Conservation (phyloP, 805 yeast genomes). For the Sugiyamaella chiloensis region DNA sequence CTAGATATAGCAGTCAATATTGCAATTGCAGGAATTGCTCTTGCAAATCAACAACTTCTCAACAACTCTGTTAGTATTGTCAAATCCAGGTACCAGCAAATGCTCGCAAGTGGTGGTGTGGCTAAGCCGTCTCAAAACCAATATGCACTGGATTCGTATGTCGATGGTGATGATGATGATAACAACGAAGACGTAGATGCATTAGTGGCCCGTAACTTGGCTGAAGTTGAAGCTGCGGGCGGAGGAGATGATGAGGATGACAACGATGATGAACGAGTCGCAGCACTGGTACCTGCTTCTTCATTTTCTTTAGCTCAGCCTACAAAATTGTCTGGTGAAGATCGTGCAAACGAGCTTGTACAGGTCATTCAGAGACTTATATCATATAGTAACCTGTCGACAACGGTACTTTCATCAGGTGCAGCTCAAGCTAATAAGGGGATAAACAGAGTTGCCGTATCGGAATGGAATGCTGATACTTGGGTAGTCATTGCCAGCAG, state of each 20-base stretch:
- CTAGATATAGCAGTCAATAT: conserved; percentile 59
- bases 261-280: conserved; percentile 33
- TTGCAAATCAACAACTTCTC: conserved; percentile 50
- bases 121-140: conserved; percentile 7
- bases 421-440: conserved; percentile 24
- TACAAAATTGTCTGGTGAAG: conserved; percentile 19
- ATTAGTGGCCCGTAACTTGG: conserved; percentile 5
- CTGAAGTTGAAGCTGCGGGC: conserved; percentile 15
- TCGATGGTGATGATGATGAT: conserved; percentile 33
- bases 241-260: conserved; percentile 23
- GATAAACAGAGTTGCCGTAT: conserved; percentile 33
- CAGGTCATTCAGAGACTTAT: conserved; percentile 23
- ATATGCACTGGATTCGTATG: conserved; percentile 31
- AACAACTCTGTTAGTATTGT: conserved; percentile 68
- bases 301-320: conserved; percentile 60
- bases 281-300: conserved; percentile 36
- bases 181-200: conserved; percentile 26
- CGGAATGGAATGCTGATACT: conserved; percentile 62
- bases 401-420: conserved; percentile 16
- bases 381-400: conserved; percentile 17
- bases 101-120: conserved; percentile 32
- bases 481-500: conserved; percentile 77
- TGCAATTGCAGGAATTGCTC: conserved; percentile 63
- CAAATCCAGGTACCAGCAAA: conserved; percentile 58
- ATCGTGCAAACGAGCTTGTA: conserved; percentile 16